Base-by-base conservation (phyloP, 2,329 filamentous ascomycete species). In the Colletotrichum phormii region DNA sequence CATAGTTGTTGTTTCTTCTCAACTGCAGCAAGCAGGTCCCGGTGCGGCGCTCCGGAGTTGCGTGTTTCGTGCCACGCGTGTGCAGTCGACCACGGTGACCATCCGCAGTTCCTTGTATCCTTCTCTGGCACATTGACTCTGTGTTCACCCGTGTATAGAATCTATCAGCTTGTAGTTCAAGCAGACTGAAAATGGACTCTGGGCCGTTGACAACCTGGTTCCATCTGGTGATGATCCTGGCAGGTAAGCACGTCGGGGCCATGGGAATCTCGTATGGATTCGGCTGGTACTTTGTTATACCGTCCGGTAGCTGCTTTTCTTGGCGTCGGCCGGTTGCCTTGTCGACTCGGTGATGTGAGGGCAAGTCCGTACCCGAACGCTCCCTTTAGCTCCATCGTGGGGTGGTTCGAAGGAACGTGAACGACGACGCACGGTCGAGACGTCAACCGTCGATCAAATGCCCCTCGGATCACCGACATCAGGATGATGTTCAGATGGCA, bases 331-430 rank as follows among this genome's bases (percentile, higher is more conserved):
- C 9, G 54, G 37, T 64, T 64, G 51, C 49, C 53, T 26, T 29
- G 68, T 67, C 42, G 58, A 55, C 70, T 73, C 71, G 71, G 71
- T 31, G 26, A 73, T 73, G 57, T 24, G 51, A 49, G 35, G 51
- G 29, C 35, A 60, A 73, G 71, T 73, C 71, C 71, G 66, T 64
- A 73, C 67, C 71, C 71, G 71, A 73, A 57, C 33, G 46, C 24
- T 54, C 26, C 13, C 26, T 11, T 59, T 31, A 18, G 54, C 5
- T 18, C 51, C 1, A 54, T 64, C 26, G 51, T 61, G n/a, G 58
- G 5, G 42, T 66, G 18, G 18, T 42, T 31, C 55, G 60, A 55
- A 59, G 11, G 33, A 54, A 24, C 67, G 68, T 55, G 46, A 22
- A 49, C 12, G 46, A 49, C 31, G 37, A 57, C 71, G 71, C 71